phyloP scores from a whole-genome alignment of 306 rosid species.

The Castanopsis chinensis region DNA sequence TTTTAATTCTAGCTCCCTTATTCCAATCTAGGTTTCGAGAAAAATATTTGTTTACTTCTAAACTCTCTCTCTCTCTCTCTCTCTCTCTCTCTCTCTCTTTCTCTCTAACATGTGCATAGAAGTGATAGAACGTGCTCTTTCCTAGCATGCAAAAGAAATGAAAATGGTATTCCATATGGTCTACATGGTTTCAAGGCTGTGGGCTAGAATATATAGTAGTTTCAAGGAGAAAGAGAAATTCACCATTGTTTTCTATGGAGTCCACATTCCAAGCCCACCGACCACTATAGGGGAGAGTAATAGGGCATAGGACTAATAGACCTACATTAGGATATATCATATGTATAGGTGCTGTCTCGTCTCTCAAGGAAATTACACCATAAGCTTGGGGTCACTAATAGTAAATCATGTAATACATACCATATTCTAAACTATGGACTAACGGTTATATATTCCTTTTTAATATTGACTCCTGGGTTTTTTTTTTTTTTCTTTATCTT shows the following conservation, averaged over 20 bases:
- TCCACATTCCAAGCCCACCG: slow-evolving; percentile 33
- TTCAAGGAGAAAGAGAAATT: background rate
- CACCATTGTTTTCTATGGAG: too few species aligned
- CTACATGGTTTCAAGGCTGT: background rate
- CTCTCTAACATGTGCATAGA: background rate
- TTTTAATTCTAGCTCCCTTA: background rate
- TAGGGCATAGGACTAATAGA: background rate
- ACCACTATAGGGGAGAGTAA: slow-evolving; percentile 8
- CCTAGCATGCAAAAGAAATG: background rate
- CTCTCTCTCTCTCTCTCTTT: background rate
- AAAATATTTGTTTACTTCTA: background rate
- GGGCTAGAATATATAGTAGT: background rate
- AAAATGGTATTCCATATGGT: background rate
- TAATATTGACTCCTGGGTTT: too few species aligned
- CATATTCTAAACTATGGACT: too few species aligned
- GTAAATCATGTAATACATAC: too few species aligned
- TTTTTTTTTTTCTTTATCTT: too few species aligned
- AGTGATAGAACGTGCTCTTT: background rate
- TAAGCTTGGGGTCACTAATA: too few species aligned
- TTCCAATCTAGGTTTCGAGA: background rate
- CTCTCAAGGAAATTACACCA: too few species aligned
- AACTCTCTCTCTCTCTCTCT: background rate
- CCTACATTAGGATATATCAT: background rate
- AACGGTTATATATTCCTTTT: too few species aligned
- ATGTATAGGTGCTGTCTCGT: too few species aligned